These are phyloP conservation scores for Talaromyces proteolyticus DNA, from an alignment of 495 filamentous ascomycete species.

Conservation along the genomic window DNA sequence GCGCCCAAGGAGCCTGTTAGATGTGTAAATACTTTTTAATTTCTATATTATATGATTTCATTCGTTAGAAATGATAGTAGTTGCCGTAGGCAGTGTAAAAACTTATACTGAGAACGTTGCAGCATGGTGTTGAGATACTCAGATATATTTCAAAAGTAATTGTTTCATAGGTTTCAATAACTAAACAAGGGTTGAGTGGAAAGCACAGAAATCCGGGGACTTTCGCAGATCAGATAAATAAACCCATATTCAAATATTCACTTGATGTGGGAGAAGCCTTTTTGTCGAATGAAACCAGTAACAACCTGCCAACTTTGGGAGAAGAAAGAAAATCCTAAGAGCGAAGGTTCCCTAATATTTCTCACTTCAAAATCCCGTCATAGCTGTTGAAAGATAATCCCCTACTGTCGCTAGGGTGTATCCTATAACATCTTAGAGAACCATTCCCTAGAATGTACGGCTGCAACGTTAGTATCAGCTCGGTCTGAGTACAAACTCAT, in stretches of 20 bases:
- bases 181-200: not conserved
- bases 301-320: not conserved
- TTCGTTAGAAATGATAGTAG: too few relatives aligned
- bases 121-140: too few relatives aligned
- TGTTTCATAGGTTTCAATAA: not conserved
- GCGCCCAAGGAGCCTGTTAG: too few relatives aligned
- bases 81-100: too few relatives aligned
- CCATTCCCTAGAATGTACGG: not conserved
- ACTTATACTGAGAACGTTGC: too few relatives aligned
- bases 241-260: not conserved
- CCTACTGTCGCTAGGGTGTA: not conserved
- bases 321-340: not conserved
- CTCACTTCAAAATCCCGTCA: not conserved
- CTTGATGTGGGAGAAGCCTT: not conserved
- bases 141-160: too few relatives aligned
- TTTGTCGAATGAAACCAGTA: not conserved
- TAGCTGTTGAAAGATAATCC: not conserved
- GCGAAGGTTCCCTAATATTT: not conserved
- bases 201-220: not conserved
- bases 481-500: not conserved
- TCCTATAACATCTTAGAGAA: not conserved
- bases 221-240: not conserved
- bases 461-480: not conserved
- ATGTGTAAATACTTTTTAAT: too few relatives aligned
- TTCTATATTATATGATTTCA: too few relatives aligned